phyloP scores from a whole-genome alignment of 2,329 filamentous ascomycete genomes.

The Didymella lethalis region DNA sequence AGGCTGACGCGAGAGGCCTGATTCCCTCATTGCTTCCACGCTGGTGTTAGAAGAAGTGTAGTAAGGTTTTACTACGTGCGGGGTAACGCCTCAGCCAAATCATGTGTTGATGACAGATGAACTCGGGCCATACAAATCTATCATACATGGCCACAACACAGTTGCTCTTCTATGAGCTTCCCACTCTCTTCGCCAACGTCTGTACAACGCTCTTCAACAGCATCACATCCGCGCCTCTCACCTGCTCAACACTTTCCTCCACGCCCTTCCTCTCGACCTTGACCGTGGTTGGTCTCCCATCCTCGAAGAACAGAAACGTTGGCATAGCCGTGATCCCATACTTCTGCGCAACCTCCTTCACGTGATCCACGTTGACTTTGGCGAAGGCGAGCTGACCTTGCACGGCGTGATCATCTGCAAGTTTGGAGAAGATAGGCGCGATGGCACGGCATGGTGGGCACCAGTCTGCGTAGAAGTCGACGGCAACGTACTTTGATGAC shows the following conservation, averaged over 20 bases:
- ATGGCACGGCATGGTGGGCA: slow-evolving; percentile 64
- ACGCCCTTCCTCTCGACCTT: slow-evolving; percentile 21
- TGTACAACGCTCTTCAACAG: slow-evolving; percentile 25
- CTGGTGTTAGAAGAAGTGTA: neutral
- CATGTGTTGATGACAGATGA: too few species aligned
- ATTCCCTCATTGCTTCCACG: too few species aligned
- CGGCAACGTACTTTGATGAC: slow-evolving; percentile 11
- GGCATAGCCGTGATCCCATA: slow-evolving; percentile 56
- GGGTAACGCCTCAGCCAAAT: too few species aligned
- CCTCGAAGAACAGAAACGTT: slow-evolving; percentile 33
- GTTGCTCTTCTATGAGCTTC: neutral
- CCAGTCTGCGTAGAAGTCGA: slow-evolving; percentile 50
- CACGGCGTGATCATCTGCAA: slow-evolving; percentile 57
- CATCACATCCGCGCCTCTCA: slow-evolving; percentile 13
- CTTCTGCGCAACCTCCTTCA: slow-evolving; percentile 55
- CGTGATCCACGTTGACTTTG: slow-evolving; percentile 63
- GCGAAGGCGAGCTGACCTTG: slow-evolving; percentile 58
- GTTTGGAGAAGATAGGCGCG: slow-evolving; percentile 58
- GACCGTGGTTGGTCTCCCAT: slow-evolving; percentile 23
- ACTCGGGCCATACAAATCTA: neutral
- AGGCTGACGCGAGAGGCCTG: slow-evolving; percentile 1
- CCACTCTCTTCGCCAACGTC: slow-evolving; percentile 12
- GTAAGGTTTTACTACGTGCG: too few species aligned
- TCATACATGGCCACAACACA: too few species aligned
- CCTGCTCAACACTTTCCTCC: slow-evolving; percentile 6